These are phyloP conservation scores for Neonothopanus nambi DNA, from an alignment of 1,284 basidiomycete genomes.

Conservation along the genomic window DNA sequence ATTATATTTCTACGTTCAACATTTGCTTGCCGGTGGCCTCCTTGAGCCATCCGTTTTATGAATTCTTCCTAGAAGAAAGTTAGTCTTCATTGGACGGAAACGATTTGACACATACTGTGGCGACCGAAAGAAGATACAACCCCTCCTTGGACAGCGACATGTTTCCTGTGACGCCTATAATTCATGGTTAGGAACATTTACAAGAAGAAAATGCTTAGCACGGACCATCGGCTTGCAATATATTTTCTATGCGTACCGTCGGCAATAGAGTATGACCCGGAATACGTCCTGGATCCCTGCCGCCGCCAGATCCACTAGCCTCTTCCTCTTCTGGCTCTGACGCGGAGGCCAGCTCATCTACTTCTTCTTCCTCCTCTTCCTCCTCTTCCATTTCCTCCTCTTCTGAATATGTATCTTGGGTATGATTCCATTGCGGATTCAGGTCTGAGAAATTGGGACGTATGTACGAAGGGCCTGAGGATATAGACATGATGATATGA, in stretches of 20 bases:
- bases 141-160: slow-evolving; percentile 74
- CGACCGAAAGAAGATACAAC: slow-evolving; percentile 65
- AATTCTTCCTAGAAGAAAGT: slow-evolving; percentile 65
- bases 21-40: slow-evolving; percentile 57
- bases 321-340: slow-evolving; percentile 31
- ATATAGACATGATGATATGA: slow-evolving; percentile 6
- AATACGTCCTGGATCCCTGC: slow-evolving; percentile 42
- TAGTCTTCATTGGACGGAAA: slow-evolving; percentile 4
- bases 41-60: slow-evolving; percentile 63
- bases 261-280: slow-evolving; percentile 67
- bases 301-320: slow-evolving; percentile 28
- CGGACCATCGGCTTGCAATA: slow-evolving; percentile 70
- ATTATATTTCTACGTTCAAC: slow-evolving; percentile 52
- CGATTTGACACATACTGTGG: slow-evolving; percentile 53
- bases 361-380: slow-evolving; percentile 44
- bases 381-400: slow-evolving; percentile 14
- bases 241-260: slow-evolving; percentile 61
- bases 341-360: slow-evolving; percentile 65
- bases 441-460: neutral
- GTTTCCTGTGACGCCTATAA: slow-evolving; percentile 51
- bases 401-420: slow-evolving; percentile 7
- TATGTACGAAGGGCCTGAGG: neutral
- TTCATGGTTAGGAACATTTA: slow-evolving; percentile 13
- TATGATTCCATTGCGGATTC: slow-evolving; percentile 5
- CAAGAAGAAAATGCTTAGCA: slow-evolving; percentile 5